These are phyloP conservation scores for Solidago caesia DNA, from an alignment of 129 eudicot genomes.

Conservation along the genomic window DNA sequence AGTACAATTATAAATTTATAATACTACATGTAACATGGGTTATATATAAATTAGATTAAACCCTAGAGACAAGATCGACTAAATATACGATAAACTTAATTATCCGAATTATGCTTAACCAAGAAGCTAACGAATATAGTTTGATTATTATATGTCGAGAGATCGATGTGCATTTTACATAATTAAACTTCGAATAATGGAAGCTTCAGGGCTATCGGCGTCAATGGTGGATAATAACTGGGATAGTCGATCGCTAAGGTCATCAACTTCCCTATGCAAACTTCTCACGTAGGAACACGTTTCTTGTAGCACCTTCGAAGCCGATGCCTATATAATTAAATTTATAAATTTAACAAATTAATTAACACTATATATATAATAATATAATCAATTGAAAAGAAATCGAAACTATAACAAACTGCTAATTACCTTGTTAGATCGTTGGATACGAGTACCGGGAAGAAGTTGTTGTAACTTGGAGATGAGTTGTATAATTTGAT, in stretches of 20 bases:
- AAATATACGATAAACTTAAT: slow-evolving; percentile 9
- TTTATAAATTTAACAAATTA: background rate
- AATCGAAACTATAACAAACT: background rate
- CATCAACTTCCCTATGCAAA: slow-evolving; percentile 77
- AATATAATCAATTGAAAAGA: background rate
- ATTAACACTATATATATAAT: background rate
- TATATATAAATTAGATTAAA: slow-evolving; percentile 27
- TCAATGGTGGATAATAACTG: slow-evolving; percentile 63
- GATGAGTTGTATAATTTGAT: slow-evolving; percentile 77
- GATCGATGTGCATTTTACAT: slow-evolving; percentile 23
- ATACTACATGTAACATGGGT: slow-evolving; percentile 32
- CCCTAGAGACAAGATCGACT: slow-evolving; percentile 22
- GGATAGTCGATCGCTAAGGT: slow-evolving; percentile 67
- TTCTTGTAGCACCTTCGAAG: slow-evolving; percentile 74
- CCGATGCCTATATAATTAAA: slow-evolving; percentile 45
- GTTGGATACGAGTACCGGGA: slow-evolving; percentile 73
- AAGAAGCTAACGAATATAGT: slow-evolving; percentile 27
- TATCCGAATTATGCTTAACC: slow-evolving; percentile 26
- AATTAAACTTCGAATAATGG: slow-evolving; percentile 71
- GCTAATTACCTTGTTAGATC: slow-evolving; percentile 61
- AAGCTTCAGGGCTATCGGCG: slow-evolving; percentile 70
- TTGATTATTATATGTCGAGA: background rate
- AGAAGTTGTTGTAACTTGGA: slow-evolving; percentile 83
- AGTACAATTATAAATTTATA: slow-evolving; percentile 9
- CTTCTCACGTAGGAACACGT: slow-evolving; percentile 72